A percentile compares a stretch with the other conserved stretches of the same genome.
Conservation (phyloP, 768 basidiomycete species). For the Cantharellus cinnabarinus region DNA sequence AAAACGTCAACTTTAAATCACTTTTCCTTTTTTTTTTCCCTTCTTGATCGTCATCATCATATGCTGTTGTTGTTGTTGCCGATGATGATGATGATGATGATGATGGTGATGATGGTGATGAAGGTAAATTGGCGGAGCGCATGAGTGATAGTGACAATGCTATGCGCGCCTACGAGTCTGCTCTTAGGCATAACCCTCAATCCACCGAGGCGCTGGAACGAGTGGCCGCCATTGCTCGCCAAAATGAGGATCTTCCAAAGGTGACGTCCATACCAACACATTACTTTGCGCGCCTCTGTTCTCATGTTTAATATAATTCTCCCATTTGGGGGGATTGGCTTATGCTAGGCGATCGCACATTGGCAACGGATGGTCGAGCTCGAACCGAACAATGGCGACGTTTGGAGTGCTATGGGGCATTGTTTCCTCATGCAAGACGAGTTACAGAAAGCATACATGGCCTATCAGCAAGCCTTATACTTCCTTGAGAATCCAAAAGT, state of each 20-base stretch:
- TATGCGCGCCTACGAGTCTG: constrained; percentile 81
- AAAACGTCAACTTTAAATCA: background rate
- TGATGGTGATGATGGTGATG: background rate
- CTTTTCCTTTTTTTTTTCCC: constrained; percentile 1
- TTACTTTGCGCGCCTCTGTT: background rate
- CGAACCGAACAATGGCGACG: constrained; percentile 93
- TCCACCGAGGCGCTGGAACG: constrained; percentile 81
- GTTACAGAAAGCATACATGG: constrained; percentile 93
- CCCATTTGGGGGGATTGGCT: background rate
- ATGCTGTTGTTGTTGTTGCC: background rate
- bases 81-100: background rate
- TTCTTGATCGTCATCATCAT: background rate
- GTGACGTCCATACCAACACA: constrained; percentile 24
- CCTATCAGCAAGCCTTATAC: constrained; percentile 96
- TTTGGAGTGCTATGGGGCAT: constrained; percentile 93
- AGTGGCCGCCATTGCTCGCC: constrained; percentile 89
- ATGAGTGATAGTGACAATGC: constrained; percentile 90
- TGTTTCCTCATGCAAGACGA: constrained; percentile 99
- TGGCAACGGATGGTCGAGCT: constrained; percentile 82
- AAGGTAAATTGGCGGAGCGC: constrained; percentile 89
- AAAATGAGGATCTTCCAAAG: constrained; percentile 94
- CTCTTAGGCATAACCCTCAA: constrained; percentile 83
- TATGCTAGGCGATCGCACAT: constrained; percentile 71
- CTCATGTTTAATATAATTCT: constrained; percentile 10
- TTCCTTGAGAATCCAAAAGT: constrained; percentile 91